Evolutionary conservation across 1,284 basidiomycete genomes (phyloP).

Genomic region (Ceratorhiza oryzae-sativae): DNA sequence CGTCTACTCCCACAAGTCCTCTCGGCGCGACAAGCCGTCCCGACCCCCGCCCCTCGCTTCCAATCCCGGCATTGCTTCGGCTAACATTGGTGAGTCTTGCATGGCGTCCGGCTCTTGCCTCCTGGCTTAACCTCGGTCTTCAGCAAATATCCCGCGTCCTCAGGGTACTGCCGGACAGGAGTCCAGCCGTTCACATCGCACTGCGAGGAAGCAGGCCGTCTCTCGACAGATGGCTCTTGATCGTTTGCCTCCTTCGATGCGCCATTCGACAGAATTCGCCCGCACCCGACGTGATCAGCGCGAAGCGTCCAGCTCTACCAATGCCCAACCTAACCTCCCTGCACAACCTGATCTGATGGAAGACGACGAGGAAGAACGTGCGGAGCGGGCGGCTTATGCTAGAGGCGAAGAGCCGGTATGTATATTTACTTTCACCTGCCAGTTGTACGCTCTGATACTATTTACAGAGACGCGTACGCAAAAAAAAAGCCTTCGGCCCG

Average conservation of each 20-base stretch:
- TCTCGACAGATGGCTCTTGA: background rate
- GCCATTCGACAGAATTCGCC: background rate
- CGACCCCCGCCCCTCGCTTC: no score
- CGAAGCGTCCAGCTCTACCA: background rate
- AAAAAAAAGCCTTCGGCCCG: background rate
- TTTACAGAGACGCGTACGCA: background rate
- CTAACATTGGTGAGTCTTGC: no score
- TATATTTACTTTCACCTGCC: background rate
- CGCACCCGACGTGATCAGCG: background rate
- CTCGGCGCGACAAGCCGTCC: no score
- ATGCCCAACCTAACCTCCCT: background rate
- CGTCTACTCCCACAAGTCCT: no score
- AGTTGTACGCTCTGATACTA: background rate
- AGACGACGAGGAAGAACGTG: slow-evolving; percentile 1
- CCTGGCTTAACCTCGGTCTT: background rate
- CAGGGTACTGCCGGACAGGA: background rate
- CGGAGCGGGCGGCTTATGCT: background rate
- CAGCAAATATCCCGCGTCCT: background rate
- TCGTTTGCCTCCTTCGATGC: background rate
- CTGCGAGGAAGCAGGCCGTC: background rate
- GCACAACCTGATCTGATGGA: background rate
- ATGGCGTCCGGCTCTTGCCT: no score
- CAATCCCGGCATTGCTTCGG: no score
- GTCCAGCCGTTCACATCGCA: background rate
- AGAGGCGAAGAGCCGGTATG: background rate